Base-by-base conservation (phyloP, 371 early-diverging fungal genomes). In the Saksenaea oblongispora region DNA sequence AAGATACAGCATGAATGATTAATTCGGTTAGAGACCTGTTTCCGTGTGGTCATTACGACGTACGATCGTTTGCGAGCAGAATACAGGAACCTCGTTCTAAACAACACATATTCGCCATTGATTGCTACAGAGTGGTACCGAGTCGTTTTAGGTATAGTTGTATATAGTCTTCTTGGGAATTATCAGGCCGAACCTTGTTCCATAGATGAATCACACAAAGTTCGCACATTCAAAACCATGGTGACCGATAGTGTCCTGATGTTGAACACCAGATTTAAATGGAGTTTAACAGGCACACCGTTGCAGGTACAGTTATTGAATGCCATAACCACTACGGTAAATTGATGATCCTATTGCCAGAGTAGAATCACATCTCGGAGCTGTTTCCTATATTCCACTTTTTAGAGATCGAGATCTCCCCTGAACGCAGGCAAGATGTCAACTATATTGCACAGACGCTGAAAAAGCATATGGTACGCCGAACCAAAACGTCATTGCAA, bases 151-250 rank as follows among this genome's bases (percentile, higher is more conserved):
- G 77, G 75, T 72, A 70, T 7, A 31, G 31, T 7, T 15, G 2
- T 34, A 34, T 8, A 27, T 11, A 61, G 9, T 79, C 62, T 61
- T 54, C 9, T 66, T 14, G 42, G 42, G 18, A 75, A 35, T 63
- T 73, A 5, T 31, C 14, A 17, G 9, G 18, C 42, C 14, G 14
- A 41, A n/a, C 42, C 47, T 89, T 28, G 78, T 92, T 36, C 7
- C 31, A 62, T 90, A 62, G 97, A 97, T 71, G 98, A 97, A 74
- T 95, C 95, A 1, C 95, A 97, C 66, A 72, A 86, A 36, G 87
- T 97, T 35, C 64, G 76, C 51, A 66, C 64, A 9, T 26, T 71
- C 44, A 62, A 65, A 34, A 63, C 79, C 1, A 59, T 65, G 44
- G 31, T 79, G 8, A 67, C 67, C 14, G 62, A 71, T 14, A 60